Conservation (phyloP, 495 filamentous ascomycete species). For the Hapsidospora chrysogenum region DNA sequence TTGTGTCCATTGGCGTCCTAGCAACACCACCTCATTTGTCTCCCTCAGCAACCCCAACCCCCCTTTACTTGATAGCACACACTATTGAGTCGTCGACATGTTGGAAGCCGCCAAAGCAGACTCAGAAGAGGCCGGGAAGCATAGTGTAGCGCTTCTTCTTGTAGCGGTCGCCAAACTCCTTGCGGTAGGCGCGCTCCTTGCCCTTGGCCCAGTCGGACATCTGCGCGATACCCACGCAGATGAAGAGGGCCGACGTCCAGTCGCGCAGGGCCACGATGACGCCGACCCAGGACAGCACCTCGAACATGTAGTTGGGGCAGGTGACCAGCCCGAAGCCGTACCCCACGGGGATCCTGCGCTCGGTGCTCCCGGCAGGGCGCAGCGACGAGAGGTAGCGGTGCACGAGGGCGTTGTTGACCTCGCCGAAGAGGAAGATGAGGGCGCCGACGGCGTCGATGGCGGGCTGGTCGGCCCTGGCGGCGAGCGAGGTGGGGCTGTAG, state of each 20-base stretch:
- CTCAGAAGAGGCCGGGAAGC: constrained; percentile 46
- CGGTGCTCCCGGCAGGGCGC: constrained; percentile 62
- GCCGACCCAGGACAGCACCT: constrained; percentile 70
- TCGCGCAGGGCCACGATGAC: constrained; percentile 61
- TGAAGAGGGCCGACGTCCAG: constrained; percentile 57
- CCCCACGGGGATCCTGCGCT: constrained; percentile 72
- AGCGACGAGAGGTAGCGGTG: constrained; percentile 63
- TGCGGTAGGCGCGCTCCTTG: constrained; percentile 81
- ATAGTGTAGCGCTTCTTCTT: constrained; percentile 73
- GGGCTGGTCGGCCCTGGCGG: constrained; percentile 23
- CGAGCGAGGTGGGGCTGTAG: constrained; percentile 53
- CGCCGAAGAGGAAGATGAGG: constrained; percentile 53
- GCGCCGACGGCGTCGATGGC: constrained; percentile 45
- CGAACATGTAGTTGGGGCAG: constrained; percentile 95
- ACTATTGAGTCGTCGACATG: no score
- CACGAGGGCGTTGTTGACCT: constrained; percentile 61
- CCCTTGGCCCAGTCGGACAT: constrained; percentile 81
- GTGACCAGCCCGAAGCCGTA: constrained; percentile 79
- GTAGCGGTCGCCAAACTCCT: constrained; percentile 80
- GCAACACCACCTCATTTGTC: no score
- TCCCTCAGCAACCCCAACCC: no score
- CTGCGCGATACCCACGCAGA: constrained; percentile 43
- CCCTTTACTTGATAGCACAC: no score
- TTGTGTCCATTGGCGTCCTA: no score
- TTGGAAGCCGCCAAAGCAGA: neutral